phyloP scores from a whole-genome alignment of 192 early-diverging fungal species.

The Umbelopsis sp. region DNA sequence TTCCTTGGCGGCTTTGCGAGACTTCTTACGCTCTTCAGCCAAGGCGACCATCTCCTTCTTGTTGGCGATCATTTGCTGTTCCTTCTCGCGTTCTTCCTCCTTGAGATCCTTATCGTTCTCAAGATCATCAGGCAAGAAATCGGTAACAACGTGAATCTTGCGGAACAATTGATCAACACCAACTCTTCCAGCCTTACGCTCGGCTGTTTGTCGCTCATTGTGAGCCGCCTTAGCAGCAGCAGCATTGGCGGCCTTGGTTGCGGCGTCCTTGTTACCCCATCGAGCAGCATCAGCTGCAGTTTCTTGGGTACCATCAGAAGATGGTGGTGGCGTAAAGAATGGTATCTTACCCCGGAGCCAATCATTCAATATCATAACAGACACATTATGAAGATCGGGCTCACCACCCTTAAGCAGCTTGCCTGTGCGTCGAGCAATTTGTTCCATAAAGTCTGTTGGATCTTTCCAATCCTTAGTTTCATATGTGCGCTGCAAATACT shows the following conservation, averaged over 20 bases:
- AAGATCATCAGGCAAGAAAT: slow-evolving; percentile 86
- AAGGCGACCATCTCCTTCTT: slow-evolving; percentile 51
- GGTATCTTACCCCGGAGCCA: slow-evolving; percentile 98
- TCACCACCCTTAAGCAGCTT: slow-evolving; percentile 96
- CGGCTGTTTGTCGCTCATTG: not conserved
- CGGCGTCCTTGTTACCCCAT: slow-evolving; percentile 1
- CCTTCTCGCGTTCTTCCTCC: slow-evolving; percentile 54
- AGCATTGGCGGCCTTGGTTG: slow-evolving; percentile 32
- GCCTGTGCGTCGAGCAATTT: slow-evolving; percentile 85
- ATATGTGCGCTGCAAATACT: slow-evolving; percentile 94
- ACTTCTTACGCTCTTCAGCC: slow-evolving; percentile 40
- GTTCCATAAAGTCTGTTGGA: slow-evolving; percentile 87
- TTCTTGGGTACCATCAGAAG: slow-evolving; percentile 29
- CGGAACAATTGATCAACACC: slow-evolving; percentile 86
- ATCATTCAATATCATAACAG: slow-evolving; percentile 98
- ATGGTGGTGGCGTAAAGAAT: slow-evolving; percentile 86
- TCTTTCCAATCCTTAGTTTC: slow-evolving; percentile 85
- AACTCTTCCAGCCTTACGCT: slow-evolving; percentile 32
- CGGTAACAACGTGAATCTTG: slow-evolving; percentile 87
- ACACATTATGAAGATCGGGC: slow-evolving; percentile 87
- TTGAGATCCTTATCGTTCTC: slow-evolving; percentile 59
- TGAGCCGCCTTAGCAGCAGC: slow-evolving; percentile 25
- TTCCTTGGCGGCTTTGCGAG: slow-evolving; percentile 42
- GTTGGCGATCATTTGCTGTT: slow-evolving; percentile 17
- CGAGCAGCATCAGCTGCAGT: slow-evolving; percentile 23